Percentiles rank a stretch among this genome's conserved stretches.
Conservation (phyloP, 1,284 basidiomycete species). For the Ganoderma sinense region DNA sequence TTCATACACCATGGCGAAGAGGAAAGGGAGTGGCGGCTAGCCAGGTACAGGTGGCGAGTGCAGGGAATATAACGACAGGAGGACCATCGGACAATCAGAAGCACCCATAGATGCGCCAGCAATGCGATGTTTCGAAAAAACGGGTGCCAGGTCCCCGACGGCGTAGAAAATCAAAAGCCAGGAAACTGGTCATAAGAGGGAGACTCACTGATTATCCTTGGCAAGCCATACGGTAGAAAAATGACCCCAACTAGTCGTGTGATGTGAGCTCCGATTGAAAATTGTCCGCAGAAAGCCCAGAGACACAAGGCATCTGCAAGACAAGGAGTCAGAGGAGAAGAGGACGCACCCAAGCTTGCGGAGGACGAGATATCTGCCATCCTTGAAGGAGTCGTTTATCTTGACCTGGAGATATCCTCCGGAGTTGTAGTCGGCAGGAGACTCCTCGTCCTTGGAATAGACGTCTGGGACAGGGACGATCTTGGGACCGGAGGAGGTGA, state of each 20-base stretch:
- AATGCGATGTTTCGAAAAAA: background rate
- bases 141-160: background rate
- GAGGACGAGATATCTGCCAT: constrained; percentile 80
- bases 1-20: background rate
- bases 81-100: background rate
- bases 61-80: background rate
- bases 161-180: background rate
- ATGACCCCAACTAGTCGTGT: constrained; percentile 80
- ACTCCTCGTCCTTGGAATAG: constrained; percentile 76
- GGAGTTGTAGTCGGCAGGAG: constrained; percentile 79
- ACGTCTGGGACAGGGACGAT: constrained; percentile 72
- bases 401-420: constrained; percentile 85
- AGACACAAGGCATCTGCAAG: constrained; percentile 33
- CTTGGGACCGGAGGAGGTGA: constrained; percentile 70
- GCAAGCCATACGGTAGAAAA: constrained; percentile 90
- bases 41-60: constrained; percentile 6
- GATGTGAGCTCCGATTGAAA: constrained; percentile 22
- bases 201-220: constrained; percentile 71
- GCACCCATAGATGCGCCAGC: background rate
- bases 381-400: constrained; percentile 82
- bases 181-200: constrained; percentile 24
- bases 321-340: constrained; percentile 8
- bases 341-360: constrained; percentile 80
- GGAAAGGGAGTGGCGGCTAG: background rate
- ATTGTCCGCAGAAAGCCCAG: constrained; percentile 29